Evolutionary conservation across 116 monocot species (phyloP), one percentile per base, ranked within the genome.

Genomic region (Phalaenopsis hybrid): DNA sequence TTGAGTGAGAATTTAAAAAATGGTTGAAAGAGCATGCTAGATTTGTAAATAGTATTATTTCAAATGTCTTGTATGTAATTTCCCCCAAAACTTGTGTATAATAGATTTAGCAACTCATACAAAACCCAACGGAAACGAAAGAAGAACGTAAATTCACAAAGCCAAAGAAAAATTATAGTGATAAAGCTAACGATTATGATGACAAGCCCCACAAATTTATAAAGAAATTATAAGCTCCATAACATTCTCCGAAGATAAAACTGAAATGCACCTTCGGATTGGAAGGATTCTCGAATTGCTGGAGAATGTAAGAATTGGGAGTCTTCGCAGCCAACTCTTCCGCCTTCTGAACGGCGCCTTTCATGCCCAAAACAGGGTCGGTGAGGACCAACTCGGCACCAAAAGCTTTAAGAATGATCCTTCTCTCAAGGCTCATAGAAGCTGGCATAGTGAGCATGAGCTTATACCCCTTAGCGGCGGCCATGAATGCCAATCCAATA

Each of bases 401-500:
- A 52, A 93, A 93, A 41, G 90, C 90, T 69, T 86, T 88, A 5
- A 93, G 85, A 74, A 93, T 86, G 76, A 84, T 84, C 79, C 92
- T 88, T 83, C 90, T 88, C 78, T 90, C 92, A 25, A 90, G 85
- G 51, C 88, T 90, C 90, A 92, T 88, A 10, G 92, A 87, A 37
- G 93, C 85, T 20, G 93, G 93, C 90, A 93, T 90, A 49, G 90
- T 87, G 21, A 90, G 84, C 6, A 78, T 50, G 8, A 93, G 88
- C 86, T 86, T 93, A 87, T 93, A 93, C 31, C 93, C 93, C 68
- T 93, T 93, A 23, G 87, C 90, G 13, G 90, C 90, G 13, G 90
- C 93, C 68, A 93, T 89, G 89, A 90, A 93, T 21, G 93, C 93
- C 75, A 93, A 81, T 10, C 89, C 93, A 16, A 93, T 93, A 37